Evolutionary conservation across 108 stramenopile genomes (phyloP), one percentile per base, ranked within the genome.

Genomic region (Tribonema minus): DNA sequence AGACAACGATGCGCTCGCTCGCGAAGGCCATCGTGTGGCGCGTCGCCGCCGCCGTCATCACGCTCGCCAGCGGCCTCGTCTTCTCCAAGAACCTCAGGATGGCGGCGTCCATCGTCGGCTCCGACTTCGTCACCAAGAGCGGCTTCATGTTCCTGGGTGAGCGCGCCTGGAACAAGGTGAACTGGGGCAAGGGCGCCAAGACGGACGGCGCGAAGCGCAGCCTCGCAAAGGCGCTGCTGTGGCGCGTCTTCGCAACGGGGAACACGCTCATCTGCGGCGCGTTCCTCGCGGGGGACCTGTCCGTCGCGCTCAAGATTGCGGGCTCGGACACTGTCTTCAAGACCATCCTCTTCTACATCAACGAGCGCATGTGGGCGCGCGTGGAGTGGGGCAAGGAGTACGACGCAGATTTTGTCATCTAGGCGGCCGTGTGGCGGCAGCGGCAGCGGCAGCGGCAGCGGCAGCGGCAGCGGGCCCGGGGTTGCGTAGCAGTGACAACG

Each of bases 101-200:
- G 30, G 82, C 95, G 37, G 80, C 94, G 64, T 86, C 91, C 37
- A 92, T 96, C 82, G 95, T 96, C 26, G 92, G 90, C 3, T 93
- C 92, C 0, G 96, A 96, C 70, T 96, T 96, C 77, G 89, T 94
- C 70, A 91, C 90, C 68, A 96, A 96, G 85, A 83, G 92, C 31
- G 90, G 90, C 64, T 93, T 93, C 63, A 95, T 96, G 94, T 96
- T 94, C 80, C 75, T 93, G 71, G 96, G 96, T 36, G 94, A 96
- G 77, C 87, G 96, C 32, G 68, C 95, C 58, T 95, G 95, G 94
- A 96, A 95, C 86, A 92, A 92, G 86, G 74, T 76, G 67, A 65
- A 58, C 15, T 82, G 81, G 81, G 81, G 81, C 1, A 64, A 74
- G 67, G 67, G 39, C 26, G 41, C 37, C 9, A 67, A 74, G 71